phyloP scores from a whole-genome alignment of 2,329 filamentous ascomycete genomes.

The Colletotrichum lupini region DNA sequence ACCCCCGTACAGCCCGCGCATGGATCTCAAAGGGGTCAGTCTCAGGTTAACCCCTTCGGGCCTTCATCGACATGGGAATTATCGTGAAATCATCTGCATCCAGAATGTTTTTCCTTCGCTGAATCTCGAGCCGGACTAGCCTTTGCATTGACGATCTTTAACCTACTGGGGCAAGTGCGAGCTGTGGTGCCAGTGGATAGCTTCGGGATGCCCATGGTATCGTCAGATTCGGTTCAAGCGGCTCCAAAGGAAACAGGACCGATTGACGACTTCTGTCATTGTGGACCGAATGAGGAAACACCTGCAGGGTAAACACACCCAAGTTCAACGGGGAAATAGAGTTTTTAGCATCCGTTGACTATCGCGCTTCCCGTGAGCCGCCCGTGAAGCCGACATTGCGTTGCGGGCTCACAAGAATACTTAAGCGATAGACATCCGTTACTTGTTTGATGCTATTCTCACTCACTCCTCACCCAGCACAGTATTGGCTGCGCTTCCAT shows the following conservation, averaged over 20 bases:
- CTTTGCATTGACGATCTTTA: slow-evolving; percentile 4
- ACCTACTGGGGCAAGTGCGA: slow-evolving; percentile 9
- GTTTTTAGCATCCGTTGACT: neutral
- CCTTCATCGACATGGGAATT: slow-evolving; percentile 1
- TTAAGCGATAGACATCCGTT: slow-evolving; percentile 13
- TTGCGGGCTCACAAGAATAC: neutral
- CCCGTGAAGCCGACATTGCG: neutral
- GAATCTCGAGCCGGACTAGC: neutral
- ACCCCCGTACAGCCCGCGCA: slow-evolving; percentile 6
- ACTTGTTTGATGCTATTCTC: slow-evolving; percentile 6
- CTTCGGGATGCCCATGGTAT: neutral
- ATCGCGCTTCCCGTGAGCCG: neutral
- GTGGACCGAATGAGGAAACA: neutral
- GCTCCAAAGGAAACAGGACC: neutral
- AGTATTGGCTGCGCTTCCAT: slow-evolving; percentile 18
- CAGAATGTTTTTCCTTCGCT: neutral
- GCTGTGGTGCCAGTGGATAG: neutral
- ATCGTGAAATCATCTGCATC: neutral
- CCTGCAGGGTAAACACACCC: neutral
- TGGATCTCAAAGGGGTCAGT: slow-evolving; percentile 7
- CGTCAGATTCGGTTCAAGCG: neutral
- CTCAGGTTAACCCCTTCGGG: neutral
- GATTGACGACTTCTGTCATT: neutral
- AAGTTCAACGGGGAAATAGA: neutral
- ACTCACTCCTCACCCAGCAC: slow-evolving; percentile 11